Evolutionary conservation across 208 protist species (phyloP), one percentile per base, ranked within the genome.

Genomic region (Leishmania turanica): DNA sequence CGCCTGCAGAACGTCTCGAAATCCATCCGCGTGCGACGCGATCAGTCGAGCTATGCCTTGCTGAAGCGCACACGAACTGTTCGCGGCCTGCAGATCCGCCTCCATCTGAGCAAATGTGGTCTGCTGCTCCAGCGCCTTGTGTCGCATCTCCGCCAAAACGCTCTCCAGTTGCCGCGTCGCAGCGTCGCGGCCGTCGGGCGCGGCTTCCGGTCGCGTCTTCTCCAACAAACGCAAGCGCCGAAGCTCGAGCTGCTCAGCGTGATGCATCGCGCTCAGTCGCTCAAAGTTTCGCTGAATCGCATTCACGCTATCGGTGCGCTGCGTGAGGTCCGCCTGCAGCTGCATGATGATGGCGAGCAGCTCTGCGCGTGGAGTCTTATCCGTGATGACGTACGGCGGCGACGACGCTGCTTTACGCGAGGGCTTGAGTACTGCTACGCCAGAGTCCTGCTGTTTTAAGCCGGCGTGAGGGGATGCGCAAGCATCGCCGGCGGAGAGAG

Each of bases 251-350:
- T 87, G 88, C 47, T 97, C 90, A 1, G 56, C 74, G 37, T 81
- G 40, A 85, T 96, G 94, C 88, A 98, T 91, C 79, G 85, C 83
- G 74, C 92, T 93, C 37, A 98, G 86, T 3, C 92, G 87, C 81
- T 92, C 88, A 81, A 98, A 98, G 87, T 98, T 98, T 3, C 96
- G 87, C 82, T 98, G 96, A 80, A 98, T 94, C 2, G 93, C 90
- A 75, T 96, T 97, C n/a, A 98, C 88, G 80, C 87, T 92, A 71
- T 96, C 93, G 3, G 91, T 94, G 42, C 93, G 88, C 17, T 85
- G 77, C 24, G 91, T 80, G 27, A 98, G 81, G 9, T 96, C 96
- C 37, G 31, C 64, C 79, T 93, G 87, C 77, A 96, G 88, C 77
- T 81, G 66, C 64, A 83, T 72, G 34, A 97, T 79, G 49, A 90